phyloP scores from a whole-genome alignment of 495 filamentous ascomycete species.

The Hyaloscypha bicolor region DNA sequence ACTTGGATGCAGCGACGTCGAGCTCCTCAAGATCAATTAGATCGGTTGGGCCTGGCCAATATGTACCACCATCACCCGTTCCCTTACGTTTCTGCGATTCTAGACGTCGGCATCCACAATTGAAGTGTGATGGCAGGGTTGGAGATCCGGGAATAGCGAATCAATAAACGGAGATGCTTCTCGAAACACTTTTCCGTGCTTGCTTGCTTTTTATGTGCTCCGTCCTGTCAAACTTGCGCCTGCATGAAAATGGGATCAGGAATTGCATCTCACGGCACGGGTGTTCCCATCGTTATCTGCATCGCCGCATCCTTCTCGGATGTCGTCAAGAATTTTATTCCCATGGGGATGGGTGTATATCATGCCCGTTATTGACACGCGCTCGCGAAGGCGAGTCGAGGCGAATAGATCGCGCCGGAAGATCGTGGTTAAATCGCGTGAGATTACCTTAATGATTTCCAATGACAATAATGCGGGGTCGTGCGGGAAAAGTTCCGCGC shows the following conservation, averaged over 20 bases:
- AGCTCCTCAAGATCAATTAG: constrained; percentile 51
- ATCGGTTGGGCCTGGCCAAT: not conserved
- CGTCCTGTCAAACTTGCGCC: not conserved
- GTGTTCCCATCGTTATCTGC: not conserved
- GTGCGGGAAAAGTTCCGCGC: not conserved
- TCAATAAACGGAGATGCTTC: constrained; percentile 21
- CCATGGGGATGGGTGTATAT: not conserved
- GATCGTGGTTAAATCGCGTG: not conserved
- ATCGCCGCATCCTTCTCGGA: not conserved
- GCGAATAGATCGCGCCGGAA: not conserved
- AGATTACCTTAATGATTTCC: not conserved
- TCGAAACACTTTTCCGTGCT: not conserved
- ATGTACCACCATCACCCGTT: constrained; percentile 1
- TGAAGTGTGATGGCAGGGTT: constrained; percentile 8
- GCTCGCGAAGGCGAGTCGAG: not conserved
- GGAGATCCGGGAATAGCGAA: constrained; percentile 10
- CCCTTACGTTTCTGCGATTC: not conserved
- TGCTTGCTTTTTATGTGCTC: constrained; percentile 1
- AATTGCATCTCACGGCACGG: not conserved
- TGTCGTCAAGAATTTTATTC: not conserved
- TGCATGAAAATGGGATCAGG: constrained; percentile 3
- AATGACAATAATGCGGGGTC: not conserved
- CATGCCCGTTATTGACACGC: not conserved
- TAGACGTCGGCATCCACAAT: constrained; percentile 8
- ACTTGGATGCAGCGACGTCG: constrained; percentile 46